Evolutionary conservation across 257 asterid species (phyloP).

Genomic region (Solanum rostratum): DNA sequence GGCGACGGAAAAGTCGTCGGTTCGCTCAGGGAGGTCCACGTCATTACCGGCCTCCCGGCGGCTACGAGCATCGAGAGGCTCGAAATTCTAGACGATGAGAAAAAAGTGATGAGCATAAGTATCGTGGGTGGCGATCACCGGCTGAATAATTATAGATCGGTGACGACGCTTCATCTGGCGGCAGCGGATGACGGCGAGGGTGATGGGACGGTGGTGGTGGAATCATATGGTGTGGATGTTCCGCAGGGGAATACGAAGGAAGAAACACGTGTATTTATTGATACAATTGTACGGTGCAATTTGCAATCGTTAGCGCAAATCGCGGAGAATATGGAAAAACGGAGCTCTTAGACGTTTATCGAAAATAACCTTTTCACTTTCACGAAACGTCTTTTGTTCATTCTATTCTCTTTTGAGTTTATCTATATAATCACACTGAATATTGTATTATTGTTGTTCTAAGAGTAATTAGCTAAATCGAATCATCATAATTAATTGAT

Average conservation of each 20-base stretch:
- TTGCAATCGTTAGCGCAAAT: conserved; percentile 56
- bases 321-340: conserved; percentile 22
- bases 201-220: conserved; percentile 48
- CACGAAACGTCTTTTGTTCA: too few relatives aligned
- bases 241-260: conserved; percentile 69
- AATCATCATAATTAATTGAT: not conserved
- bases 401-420: not conserved
- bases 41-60: conserved; percentile 84
- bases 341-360: not conserved
- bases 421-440: not conserved
- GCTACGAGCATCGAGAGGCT: conserved; percentile 62
- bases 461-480: not conserved
- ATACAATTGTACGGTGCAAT: conserved; percentile 73
- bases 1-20: conserved; percentile 74
- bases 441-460: not conserved
- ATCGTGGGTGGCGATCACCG: conserved; percentile 78
- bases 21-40: conserved; percentile 62
- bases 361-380: rapidly evolving
- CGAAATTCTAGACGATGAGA: conserved; percentile 64
- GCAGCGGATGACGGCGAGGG: not conserved
- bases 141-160: conserved; percentile 51
- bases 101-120: conserved; percentile 60
- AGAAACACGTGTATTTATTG: conserved; percentile 62
- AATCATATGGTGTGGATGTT: conserved; percentile 76
- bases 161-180: conserved; percentile 49